phyloP scores from a whole-genome alignment of 2,329 filamentous ascomycete genomes.

The Calonectria fujianensis region DNA sequence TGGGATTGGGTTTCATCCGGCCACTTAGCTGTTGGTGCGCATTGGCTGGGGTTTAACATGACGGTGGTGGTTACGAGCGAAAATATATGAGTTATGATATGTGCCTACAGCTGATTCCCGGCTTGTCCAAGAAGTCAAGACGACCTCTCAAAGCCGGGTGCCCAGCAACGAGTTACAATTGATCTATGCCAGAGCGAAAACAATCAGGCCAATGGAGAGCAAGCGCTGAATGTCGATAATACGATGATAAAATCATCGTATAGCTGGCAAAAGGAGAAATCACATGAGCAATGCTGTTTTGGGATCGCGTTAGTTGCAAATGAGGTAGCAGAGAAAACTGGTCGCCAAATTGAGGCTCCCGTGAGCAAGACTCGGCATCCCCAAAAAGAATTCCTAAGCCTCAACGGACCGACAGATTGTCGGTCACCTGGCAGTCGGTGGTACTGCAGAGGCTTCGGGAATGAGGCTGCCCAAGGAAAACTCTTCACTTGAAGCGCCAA shows the following conservation, averaged over 20 bases:
- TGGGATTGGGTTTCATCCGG: conserved; percentile 24
- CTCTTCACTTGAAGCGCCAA: conserved; percentile 29
- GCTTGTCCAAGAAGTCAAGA: conserved; percentile 72
- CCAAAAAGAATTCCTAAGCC: not conserved
- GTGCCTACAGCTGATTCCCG: conserved; percentile 78
- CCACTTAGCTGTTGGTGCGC: not conserved
- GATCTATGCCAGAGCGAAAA: conserved; percentile 76
- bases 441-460: conserved; percentile 8
- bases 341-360: conserved; percentile 12
- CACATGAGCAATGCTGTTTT: conserved; percentile 29
- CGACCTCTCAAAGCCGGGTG: conserved; percentile 73
- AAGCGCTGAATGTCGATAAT: conserved; percentile 71
- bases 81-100: conserved; percentile 54
- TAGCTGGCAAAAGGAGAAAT: conserved; percentile 59
- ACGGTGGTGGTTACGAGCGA: conserved; percentile 21
- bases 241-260: conserved; percentile 56
- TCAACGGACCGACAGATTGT: conserved; percentile 18
- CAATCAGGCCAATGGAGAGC: conserved; percentile 68
- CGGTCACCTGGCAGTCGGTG: conserved; percentile 3
- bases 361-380: conserved; percentile 2
- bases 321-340: conserved; percentile 7
- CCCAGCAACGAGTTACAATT: conserved; percentile 72
- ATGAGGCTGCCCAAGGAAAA: conserved; percentile 28
- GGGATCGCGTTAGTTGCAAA: conserved; percentile 34
- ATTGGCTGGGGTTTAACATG: conserved; percentile 18